phyloP scores from a whole-genome alignment of 148 eudicot species.

The Agrostemma githago region DNA sequence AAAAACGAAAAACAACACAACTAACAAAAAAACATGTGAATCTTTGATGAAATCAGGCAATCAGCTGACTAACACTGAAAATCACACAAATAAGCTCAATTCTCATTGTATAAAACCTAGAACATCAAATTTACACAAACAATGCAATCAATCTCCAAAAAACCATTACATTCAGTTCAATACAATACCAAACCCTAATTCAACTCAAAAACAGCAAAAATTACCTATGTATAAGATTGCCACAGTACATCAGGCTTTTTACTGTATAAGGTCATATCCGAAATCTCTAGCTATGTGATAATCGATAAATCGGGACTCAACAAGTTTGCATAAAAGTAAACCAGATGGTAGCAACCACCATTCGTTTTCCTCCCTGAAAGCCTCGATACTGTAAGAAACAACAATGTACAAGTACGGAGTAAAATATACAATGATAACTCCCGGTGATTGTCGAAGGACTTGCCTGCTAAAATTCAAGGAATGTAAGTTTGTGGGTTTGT shows the following conservation, averaged over 20 bases:
- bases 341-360: slow-evolving; percentile 93
- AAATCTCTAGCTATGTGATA: slow-evolving; percentile 94
- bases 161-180: no score
- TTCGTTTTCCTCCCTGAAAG: slow-evolving; percentile 78
- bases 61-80: no score
- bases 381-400: slow-evolving; percentile 7
- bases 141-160: no score
- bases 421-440: slow-evolving; percentile 1
- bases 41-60: no score
- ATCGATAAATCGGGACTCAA: slow-evolving; percentile 71
- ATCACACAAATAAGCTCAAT: no score
- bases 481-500: slow-evolving; percentile 36
- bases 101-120: no score
- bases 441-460: slow-evolving; percentile 22
- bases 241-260: slow-evolving; percentile 51
- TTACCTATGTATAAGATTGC: no score
- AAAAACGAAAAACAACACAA: no score
- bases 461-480: slow-evolving; percentile 81
- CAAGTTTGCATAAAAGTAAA: slow-evolving; percentile 58
- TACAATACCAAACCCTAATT: no score
- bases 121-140: no score
- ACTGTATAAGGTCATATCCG: slow-evolving; percentile 77
- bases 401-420: background rate
- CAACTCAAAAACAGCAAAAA: no score
- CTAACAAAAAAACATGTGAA: no score